Conservation (phyloP, 306 rosid genomes). For the Luffa aegyptiaca region DNA sequence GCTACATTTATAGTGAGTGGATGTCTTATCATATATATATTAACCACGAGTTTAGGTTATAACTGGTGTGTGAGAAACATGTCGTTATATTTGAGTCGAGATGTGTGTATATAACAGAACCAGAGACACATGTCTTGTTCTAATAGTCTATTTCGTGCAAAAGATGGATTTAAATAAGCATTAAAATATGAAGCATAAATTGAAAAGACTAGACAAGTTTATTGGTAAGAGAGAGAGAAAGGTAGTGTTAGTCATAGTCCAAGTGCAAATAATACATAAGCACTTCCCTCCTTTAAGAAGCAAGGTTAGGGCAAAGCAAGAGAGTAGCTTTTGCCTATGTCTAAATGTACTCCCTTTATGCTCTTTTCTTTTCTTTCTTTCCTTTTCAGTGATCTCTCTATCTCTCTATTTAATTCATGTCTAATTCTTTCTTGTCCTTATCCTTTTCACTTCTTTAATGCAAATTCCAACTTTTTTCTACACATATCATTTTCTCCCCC, state of each 20-base stretch:
- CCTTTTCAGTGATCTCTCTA: background rate
- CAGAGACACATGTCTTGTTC: background rate
- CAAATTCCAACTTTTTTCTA: slow-evolving; percentile 6
- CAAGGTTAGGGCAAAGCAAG: slow-evolving; percentile 15
- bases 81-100: background rate
- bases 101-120: background rate
- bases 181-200: background rate
- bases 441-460: slow-evolving; percentile 25
- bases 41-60: background rate
- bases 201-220: background rate
- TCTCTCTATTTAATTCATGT: slow-evolving; percentile 2
- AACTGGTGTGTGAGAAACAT: background rate
- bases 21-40: background rate
- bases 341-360: background rate
- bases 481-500: slow-evolving; percentile 27
- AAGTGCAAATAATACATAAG: slow-evolving; percentile 3
- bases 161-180: background rate
- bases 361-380: background rate
- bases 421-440: slow-evolving; percentile 22
- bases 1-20: too few relatives aligned
- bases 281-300: slow-evolving; percentile 8
- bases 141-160: too few relatives aligned
- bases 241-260: background rate
- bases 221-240: background rate
- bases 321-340: background rate